phyloP scores from a whole-genome alignment of 345 rosid species.

The Pseudoturritis turrita region DNA sequence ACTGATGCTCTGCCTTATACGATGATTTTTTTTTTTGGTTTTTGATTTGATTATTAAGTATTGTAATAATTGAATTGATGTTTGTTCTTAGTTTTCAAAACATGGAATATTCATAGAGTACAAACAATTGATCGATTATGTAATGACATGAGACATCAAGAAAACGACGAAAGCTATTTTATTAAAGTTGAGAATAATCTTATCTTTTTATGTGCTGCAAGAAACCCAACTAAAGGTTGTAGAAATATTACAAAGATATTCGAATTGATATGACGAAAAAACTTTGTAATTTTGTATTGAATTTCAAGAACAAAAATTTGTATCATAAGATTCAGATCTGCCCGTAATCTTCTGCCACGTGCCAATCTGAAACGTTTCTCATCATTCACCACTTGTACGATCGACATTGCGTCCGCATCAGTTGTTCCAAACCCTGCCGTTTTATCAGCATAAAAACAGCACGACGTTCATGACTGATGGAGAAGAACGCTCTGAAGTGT shows the following conservation, averaged over 20 bases:
- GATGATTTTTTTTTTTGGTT: background rate
- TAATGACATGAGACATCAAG: constrained; percentile 1
- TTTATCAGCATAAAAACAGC: background rate
- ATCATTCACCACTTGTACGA: constrained; percentile 24
- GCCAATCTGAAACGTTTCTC: constrained; percentile 18
- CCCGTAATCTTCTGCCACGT: constrained; percentile 30
- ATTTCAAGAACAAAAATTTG: too few relatives aligned
- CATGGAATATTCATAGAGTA: constrained; percentile 21
- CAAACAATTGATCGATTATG: background rate
- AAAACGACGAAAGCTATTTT: constrained; percentile 6
- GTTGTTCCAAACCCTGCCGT: background rate
- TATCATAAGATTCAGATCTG: constrained; percentile 1
- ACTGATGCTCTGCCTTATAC: too few relatives aligned
- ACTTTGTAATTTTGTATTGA: too few relatives aligned
- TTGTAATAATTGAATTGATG: constrained; percentile 9
- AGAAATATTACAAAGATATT: background rate
- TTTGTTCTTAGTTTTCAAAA: background rate
- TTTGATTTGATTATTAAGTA: constrained; percentile 14
- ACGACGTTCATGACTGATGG: background rate
- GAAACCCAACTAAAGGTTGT: constrained; percentile 2
- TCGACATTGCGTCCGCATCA: constrained; percentile 16
- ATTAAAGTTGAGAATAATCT: constrained; percentile 1
- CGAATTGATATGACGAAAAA: background rate
- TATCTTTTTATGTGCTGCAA: background rate
- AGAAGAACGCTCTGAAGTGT: constrained; percentile 11